These are phyloP conservation scores for Zea mays DNA, from an alignment of 176 grass and related monocot genomes.

Conservation along the genomic window DNA sequence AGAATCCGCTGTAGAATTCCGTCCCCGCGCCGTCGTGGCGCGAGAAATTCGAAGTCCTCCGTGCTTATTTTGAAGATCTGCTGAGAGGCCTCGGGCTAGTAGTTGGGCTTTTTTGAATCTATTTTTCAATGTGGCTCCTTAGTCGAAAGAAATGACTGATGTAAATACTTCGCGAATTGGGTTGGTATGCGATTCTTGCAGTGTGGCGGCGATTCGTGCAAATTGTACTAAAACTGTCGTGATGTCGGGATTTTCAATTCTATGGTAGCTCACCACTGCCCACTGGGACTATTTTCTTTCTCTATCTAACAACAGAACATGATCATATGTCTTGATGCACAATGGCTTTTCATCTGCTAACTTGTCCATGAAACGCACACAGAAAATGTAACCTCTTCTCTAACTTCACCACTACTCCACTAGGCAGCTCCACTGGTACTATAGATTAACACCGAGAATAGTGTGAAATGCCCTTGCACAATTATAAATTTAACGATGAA, in stretches of 20 bases:
- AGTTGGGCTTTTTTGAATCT: neutral
- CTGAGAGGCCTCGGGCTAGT: neutral
- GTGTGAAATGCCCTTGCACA: neutral
- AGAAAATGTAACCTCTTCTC: neutral
- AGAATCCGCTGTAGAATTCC: neutral
- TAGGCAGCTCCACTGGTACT: neutral
- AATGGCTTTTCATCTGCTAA: neutral
- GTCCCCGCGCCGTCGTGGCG: neutral
- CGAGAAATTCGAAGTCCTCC: neutral
- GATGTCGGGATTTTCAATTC: constrained; percentile 6
- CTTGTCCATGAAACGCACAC: neutral
- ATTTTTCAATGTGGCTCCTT: neutral
- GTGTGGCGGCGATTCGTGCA: neutral
- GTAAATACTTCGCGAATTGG: neutral
- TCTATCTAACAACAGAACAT: neutral
- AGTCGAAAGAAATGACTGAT: neutral
- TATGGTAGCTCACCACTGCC: constrained; percentile 4
- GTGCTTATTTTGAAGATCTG: constrained; percentile 34
- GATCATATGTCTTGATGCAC: neutral
- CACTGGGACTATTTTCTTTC: neutral
- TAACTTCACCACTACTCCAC: neutral
- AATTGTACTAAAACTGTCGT: neutral
- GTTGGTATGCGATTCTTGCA: neutral
- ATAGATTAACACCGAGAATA: neutral
- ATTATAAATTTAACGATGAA: neutral